Base-by-base conservation (phyloP, 2,329 filamentous ascomycete species). In the Aspergillus sp. region DNA sequence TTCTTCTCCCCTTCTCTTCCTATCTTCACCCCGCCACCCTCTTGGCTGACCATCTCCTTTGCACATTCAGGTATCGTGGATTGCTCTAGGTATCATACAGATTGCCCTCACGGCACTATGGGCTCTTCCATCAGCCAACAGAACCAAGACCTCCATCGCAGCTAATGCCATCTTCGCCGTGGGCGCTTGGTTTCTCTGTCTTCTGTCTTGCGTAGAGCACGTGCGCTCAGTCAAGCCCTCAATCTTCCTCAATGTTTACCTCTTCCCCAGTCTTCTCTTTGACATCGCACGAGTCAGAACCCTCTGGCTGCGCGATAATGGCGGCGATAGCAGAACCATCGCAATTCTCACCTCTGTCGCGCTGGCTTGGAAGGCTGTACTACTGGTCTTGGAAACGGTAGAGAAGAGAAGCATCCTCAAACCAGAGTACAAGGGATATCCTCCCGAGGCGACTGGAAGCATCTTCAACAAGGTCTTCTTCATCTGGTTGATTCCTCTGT, bases 401-500 rank as follows among this genome's bases (percentile, higher is more conserved):
- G 66, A 72, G 27, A 79, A 78, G 52, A 56, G 65, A 36, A 50
- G 52, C 4, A 61, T 73, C 5, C 57, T 76, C 3, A 58, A 65
- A 10, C 48, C 58, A 3, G 59, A 66, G 26, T 73, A 69, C 37
- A 57, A 61, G 1, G 48, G 54, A 2, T 68, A 65, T 34, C 74
- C 77, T 1, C 70, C 67, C 0, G 79, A 82, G 52, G 71, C 71
- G 3, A 78, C 72, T 2, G 74, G 71, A 37, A 70, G 76, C 3
- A 61, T 76, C n/a, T 73, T 73, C 49, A 77, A 66, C 46, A 64
- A 66, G 35, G 61, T 59, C 0, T 59, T 77, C 9, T 80, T 80
- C 52, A 73, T 68, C 64, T 81, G 77, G 77, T 57, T 79, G 39
- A 78, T 74, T 45, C 66, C 68, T 2, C 55, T 82, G 6, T 72